Evolutionary conservation across 2,329 filamentous ascomycete genomes (phyloP).

Genomic region (Beauveria brongniartii): DNA sequence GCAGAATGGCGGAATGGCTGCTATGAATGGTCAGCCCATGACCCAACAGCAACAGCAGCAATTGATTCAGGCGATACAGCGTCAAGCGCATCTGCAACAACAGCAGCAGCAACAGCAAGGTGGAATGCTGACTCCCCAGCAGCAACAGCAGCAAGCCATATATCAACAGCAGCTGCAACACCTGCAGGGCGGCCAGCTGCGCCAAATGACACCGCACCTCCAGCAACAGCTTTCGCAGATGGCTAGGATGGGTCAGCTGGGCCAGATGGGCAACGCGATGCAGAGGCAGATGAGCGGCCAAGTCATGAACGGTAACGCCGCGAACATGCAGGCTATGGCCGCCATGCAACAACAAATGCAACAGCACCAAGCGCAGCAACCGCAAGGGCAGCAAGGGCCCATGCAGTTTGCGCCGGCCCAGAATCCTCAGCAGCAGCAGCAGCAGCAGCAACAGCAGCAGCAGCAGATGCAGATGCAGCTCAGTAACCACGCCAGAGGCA

Average conservation of each 20-base stretch:
- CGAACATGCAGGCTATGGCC: slow-evolving; percentile 23
- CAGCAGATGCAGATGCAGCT: slow-evolving; percentile 27
- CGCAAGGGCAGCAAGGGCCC: slow-evolving; percentile 17
- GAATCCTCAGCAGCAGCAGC: slow-evolving; percentile 22
- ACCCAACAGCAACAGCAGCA: slow-evolving; percentile 30
- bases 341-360: slow-evolving; percentile 26
- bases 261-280: slow-evolving; percentile 32
- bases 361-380: slow-evolving; percentile 25
- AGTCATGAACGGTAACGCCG: slow-evolving; percentile 22
- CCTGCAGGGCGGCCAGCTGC: slow-evolving; percentile 28
- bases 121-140: slow-evolving; percentile 33
- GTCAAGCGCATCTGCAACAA: slow-evolving; percentile 24
- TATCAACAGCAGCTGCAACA: slow-evolving; percentile 36
- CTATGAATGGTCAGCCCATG: slow-evolving; percentile 29
- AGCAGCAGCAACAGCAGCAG: slow-evolving; percentile 20
- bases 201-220: slow-evolving; percentile 30
- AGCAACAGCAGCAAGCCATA: slow-evolving; percentile 34
- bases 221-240: slow-evolving; percentile 30
- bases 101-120: slow-evolving; percentile 19
- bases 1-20: slow-evolving; percentile 9
- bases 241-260: slow-evolving; percentile 25
- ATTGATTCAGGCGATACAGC: slow-evolving; percentile 30
- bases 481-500: slow-evolving; percentile 24
- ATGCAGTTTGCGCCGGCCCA: slow-evolving; percentile 3
- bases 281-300: slow-evolving; percentile 28